These are phyloP conservation scores for Alloascoidea hylecoeti DNA, from an alignment of 805 yeast genomes.

Conservation along the genomic window DNA sequence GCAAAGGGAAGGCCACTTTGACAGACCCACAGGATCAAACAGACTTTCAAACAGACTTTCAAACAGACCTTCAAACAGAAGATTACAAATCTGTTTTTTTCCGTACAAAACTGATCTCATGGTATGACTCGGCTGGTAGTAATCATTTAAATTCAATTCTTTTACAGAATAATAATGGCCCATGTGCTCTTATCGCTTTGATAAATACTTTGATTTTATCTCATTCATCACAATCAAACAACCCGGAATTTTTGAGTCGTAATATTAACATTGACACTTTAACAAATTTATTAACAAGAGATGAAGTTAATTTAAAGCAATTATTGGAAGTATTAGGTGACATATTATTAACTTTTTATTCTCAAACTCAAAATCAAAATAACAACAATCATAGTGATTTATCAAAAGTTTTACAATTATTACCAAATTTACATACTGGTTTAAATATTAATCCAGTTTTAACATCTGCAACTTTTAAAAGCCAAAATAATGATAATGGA, in stretches of 20 bases:
- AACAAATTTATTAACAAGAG: conserved; percentile 18
- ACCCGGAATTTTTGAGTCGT: conserved; percentile 12
- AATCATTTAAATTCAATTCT: conserved; percentile 24
- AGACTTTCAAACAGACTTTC: too few relatives aligned
- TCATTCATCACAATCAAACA: conserved; percentile 15
- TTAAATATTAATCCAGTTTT: conserved; percentile 60
- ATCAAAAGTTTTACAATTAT: conserved; percentile 29
- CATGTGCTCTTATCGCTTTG: conserved; percentile 76
- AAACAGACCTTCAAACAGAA: too few relatives aligned
- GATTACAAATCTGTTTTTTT: too few relatives aligned
- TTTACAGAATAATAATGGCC: conserved; percentile 73
- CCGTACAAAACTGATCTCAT: background rate
- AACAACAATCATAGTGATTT: conserved; percentile 16
- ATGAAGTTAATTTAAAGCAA: conserved; percentile 20
- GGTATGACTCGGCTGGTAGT: background rate
- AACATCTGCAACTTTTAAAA: conserved; percentile 47
- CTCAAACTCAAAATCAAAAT: conserved; percentile 9
- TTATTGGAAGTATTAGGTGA: conserved; percentile 38
- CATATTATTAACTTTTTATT: conserved; percentile 20
- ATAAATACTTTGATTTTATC: conserved; percentile 53
- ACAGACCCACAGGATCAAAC: too few relatives aligned
- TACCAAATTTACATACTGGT: conserved; percentile 61
- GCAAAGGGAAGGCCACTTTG: too few relatives aligned
- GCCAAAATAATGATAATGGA: too few relatives aligned
- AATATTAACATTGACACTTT: conserved; percentile 6